Evolutionary conservation across 768 basidiomycete species (phyloP).

Genomic region (Lentinula boryana): DNA sequence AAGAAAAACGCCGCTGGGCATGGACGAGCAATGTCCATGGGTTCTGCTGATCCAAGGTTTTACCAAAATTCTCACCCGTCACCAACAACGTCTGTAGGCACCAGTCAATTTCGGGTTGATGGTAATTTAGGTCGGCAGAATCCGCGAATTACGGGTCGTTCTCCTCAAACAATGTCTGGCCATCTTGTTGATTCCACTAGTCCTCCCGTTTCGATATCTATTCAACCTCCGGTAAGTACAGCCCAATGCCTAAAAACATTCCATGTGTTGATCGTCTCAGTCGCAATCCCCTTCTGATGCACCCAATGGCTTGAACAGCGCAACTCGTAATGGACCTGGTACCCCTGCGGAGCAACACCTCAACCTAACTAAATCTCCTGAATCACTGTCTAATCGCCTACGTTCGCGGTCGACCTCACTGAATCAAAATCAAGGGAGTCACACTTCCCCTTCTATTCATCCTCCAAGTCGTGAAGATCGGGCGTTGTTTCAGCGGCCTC

Average conservation of each 20-base stretch:
- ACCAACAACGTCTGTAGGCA: background rate
- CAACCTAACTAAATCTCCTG: background rate
- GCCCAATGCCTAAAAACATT: no score
- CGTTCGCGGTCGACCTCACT: background rate
- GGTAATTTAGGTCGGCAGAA: background rate
- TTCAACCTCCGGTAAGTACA: slow-evolving; percentile 3
- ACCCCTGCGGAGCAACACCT: background rate
- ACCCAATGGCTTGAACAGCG: background rate
- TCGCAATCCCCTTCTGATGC: slow-evolving; percentile 5
- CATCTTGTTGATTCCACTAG: background rate
- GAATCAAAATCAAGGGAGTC: background rate
- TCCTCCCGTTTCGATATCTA: slow-evolving; percentile 4
- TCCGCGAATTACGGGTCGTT: background rate
- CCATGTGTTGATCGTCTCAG: background rate
- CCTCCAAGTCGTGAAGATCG: background rate
- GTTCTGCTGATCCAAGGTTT: background rate
- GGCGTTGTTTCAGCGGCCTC: background rate
- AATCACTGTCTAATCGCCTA: background rate
- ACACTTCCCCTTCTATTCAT: background rate
- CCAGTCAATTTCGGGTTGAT: background rate
- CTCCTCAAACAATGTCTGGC: background rate
- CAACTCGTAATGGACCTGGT: background rate
- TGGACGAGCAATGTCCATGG: background rate
- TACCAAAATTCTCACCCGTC: background rate
- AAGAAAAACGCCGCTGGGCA: background rate